Base-by-base conservation (phyloP, 352 stramenopile species). In the Phytophthora kernoviae region DNA sequence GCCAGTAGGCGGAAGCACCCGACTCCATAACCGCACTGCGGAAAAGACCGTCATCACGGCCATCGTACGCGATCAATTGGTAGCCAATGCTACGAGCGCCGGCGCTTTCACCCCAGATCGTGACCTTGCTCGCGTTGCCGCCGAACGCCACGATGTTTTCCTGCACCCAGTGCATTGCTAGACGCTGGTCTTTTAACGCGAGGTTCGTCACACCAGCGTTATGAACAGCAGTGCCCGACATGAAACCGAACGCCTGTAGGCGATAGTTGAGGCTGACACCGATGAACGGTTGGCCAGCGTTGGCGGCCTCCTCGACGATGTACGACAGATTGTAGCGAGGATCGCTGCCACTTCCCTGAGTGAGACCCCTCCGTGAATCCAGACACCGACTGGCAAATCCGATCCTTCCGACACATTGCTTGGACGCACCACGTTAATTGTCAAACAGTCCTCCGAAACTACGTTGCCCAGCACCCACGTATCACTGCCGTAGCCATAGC, bases 31-130 rank as follows among this genome's bases (percentile, higher is more conserved):
- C 44, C 5, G 61, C 66, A 14, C 45, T 49, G 18, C 61, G 61
- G 41, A 71, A 75, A 1, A 75, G 61, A 0, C 57, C 52, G 27
- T 75, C 66, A 40, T 65, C 51, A 9, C 61, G 61, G 5, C 66
- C 66, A 14, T 61, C 66, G 43, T 68, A 68, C 4, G 66, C 66
- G 34, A 75, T 46, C 2, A 75, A 37, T 51, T 71, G 66, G 21
- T 71, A 61, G 10, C 55, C 61, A 20, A 75, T 57, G 65, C 57
- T 77, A 36, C 22, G 74, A 22, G 70, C 79, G 12, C 90, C 91
- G 0, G 88, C 87, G 45, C 75, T 92, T 61, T 97, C 87, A 5
- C 91, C 91, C 70, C 94, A 96, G 12, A 97, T 43, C 1, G 85
- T 96, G 27, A 97, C 87, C n/a, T 77, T 67, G 44, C 73, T 63